Evolutionary conservation across 805 yeast species (phyloP), one percentile per base, ranked within the genome.

Genomic region (Ogataea nakhonphanomensis): DNA sequence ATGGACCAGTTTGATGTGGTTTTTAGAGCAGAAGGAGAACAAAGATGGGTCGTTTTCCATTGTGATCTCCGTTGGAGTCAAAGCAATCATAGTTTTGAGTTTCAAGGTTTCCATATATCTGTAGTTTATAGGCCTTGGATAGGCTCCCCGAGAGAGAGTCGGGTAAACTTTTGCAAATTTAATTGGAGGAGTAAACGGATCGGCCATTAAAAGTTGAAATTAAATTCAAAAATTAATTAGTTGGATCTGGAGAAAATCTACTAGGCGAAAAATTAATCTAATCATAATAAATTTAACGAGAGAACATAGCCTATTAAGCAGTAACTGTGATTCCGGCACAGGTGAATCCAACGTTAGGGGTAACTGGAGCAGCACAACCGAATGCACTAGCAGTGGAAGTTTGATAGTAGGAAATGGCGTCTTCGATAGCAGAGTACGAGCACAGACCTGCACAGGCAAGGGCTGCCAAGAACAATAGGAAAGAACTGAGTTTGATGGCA

Each of bases 71-170:
- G 76, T 75, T 1, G 97, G 95, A 0, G 93, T 83, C 37, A 93
- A 58, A 5, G 95, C 81, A 5, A 91, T 68, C 36, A 91, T 79
- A 8, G 90, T 82, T 53, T 72, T 79, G 41, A 93, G 69, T 29
- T 74, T 65, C 24, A 90, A 69, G 25, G 87, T 71, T 47, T 72
- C 67, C 8, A 93, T 65, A 54, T 82, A 93, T 7, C 81, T 70
- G 45, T 76, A 70, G 55, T 88, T 90, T 41, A 81, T 72, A 33
- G 79, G 78, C 37, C 93, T 72, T 1, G 98, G 98, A 52, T 84
- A 86, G 1, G 95, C 83, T 0, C 98, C 98, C 33, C 98, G 65
- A 54, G 80, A 84, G 4, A 91, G 65, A 35, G 74, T 69, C 2
- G 84, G 78, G 52, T 83, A 86, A 2, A 90, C 77, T 11, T 78